phyloP scores from a whole-genome alignment of 768 basidiomycete genomes.

The Obba rivulosa region DNA sequence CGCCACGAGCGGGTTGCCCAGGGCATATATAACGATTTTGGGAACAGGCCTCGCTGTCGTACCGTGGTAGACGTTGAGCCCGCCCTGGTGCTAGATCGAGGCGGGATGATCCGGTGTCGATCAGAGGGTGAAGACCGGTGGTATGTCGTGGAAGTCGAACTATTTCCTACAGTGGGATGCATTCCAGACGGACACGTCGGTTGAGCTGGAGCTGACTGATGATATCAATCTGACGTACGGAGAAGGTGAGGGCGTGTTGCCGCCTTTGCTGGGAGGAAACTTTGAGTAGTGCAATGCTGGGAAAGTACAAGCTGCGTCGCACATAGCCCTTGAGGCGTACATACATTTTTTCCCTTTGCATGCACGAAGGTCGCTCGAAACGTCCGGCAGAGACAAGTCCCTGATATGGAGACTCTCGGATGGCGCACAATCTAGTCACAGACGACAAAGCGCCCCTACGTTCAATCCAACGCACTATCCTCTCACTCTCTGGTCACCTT shows the following conservation, averaged over 20 bases:
- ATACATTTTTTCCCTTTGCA: no score
- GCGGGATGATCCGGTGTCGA: not conserved
- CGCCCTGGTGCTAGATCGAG: constrained; percentile 6
- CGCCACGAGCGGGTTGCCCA: constrained; percentile 50
- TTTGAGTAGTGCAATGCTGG: no score
- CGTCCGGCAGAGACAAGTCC: no score
- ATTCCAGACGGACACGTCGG: constrained; percentile 43
- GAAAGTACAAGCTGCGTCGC: no score
- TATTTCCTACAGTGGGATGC: constrained; percentile 65
- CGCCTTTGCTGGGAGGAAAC: constrained; percentile 49
- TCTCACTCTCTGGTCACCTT: constrained; percentile 6
- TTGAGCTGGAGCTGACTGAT: constrained; percentile 51
- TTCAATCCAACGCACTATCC: no score
- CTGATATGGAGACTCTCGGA: no score
- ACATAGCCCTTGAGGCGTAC: no score
- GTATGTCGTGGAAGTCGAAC: constrained; percentile 52
- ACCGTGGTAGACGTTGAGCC: constrained; percentile 6
- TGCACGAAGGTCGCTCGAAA: no score
- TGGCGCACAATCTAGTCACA: no score
- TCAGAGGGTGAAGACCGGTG: constrained; percentile 54
- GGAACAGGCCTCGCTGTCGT: constrained; percentile 1
- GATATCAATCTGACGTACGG: constrained; percentile 52
- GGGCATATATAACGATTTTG: constrained; percentile 34
- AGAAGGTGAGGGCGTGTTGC: constrained; percentile 37
- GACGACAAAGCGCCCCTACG: no score